Base-by-base conservation (phyloP, 2,329 filamentous ascomycete genomes). In the Aureobasidium lini region DNA sequence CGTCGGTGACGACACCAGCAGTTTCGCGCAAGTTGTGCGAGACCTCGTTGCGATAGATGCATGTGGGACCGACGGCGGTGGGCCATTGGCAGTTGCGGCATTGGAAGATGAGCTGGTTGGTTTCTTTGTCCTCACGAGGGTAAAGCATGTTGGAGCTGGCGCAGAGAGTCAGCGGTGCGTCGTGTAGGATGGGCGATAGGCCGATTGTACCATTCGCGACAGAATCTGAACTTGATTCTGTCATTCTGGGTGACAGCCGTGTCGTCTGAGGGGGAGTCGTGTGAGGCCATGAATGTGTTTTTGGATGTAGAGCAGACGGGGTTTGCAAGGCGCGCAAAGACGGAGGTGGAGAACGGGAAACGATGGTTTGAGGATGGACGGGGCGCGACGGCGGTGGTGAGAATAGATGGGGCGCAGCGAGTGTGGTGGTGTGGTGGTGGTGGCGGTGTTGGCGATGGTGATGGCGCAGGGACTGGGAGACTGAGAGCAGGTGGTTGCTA, bases 161-260 rank as follows among this genome's bases (percentile, higher is more conserved):
- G 37, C 36, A 31, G 29, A 16, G 31, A 18, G 43, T 60, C 18
- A 50, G 57, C 46, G 28, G 6, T 23, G 32, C 16, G 8, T 18
- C 4, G 34, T 8, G 9, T 7, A 54, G 29, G 11, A 31, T n/a
- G 31, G 13, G 23, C 23, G 18, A n/a, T n/a, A 28, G n/a, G 18
- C 32, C 11, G 15, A 29, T 66, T 77, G 68, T 75, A 87, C 86
- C 94, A 99, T 81, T 99, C 94, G 68, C 90, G 91, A 80, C 94
- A 99, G 82, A 99, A 99, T 70, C 90, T 88, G 76, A 97, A 99
- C 49, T 90, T 91, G 75, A 97, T 92, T 74, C 95, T 90, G 76
- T 93, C 76, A 46, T 71, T 69, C 47, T 70, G 66, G 44, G 65
- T 86, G 64, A 69, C 67, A 15, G 67, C 66, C 42, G 67, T 61